Conservation (phyloP, 768 basidiomycete species). For the Leccinum olivaceopallidum region DNA sequence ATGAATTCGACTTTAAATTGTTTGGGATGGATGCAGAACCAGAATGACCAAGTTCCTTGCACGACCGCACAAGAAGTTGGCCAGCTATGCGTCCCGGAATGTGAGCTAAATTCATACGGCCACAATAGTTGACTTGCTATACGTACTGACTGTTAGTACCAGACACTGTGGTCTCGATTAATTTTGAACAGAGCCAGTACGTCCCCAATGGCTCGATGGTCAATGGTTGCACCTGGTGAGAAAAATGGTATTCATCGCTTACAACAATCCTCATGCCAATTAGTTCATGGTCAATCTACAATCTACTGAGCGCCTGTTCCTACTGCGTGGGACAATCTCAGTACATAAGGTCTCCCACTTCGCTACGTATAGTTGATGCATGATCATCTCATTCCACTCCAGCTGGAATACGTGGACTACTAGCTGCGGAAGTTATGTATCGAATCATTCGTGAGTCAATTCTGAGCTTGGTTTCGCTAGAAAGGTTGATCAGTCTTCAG, state of each 20-base stretch:
- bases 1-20: conserved; percentile 19
- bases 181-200: conserved; percentile 21
- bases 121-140: neutral
- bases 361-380: neutral
- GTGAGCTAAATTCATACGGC: conserved; percentile 12
- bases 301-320: conserved; percentile 30
- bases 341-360: conserved; percentile 16
- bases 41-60: conserved; percentile 16
- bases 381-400: conserved; percentile 3
- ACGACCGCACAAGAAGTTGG: conserved; percentile 19
- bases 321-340: conserved; percentile 13
- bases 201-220: conserved; percentile 18
- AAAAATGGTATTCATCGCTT: neutral
- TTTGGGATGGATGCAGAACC: conserved; percentile 11
- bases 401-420: conserved; percentile 26
- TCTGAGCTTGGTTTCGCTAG: neutral
- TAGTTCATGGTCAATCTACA: conserved; percentile 34
- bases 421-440: conserved; percentile 16
- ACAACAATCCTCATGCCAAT: neutral
- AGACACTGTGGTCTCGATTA: conserved; percentile 18
- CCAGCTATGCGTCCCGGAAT: conserved; percentile 15
- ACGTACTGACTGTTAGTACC: neutral
- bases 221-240: conserved; percentile 29
- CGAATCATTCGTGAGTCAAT: conserved; percentile 21
- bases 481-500: conserved; percentile 10